phyloP scores from a whole-genome alignment of 352 stramenopile genomes.

The Globisporangium carolinianum region DNA sequence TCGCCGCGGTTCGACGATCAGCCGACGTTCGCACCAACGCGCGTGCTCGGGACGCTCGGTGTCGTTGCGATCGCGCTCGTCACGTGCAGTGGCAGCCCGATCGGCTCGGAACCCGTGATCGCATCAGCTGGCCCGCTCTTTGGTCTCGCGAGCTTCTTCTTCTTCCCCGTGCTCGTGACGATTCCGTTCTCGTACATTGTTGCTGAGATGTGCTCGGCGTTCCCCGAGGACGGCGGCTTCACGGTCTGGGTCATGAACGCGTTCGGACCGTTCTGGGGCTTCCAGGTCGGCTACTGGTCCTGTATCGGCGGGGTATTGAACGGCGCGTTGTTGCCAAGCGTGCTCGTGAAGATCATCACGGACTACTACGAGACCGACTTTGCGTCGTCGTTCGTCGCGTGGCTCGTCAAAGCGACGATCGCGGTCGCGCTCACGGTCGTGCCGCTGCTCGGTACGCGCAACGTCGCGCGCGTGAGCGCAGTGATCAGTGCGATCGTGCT shows the following conservation, averaged over 20 bases:
- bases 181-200: slow-evolving; percentile 53
- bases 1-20: slow-evolving; percentile 5
- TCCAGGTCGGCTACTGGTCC: slow-evolving; percentile 79
- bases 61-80: slow-evolving; percentile 51
- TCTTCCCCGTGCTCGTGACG: slow-evolving; percentile 63
- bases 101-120: slow-evolving; percentile 55
- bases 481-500: slow-evolving; percentile 25
- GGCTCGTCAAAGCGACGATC: slow-evolving; percentile 31
- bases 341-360: slow-evolving; percentile 22
- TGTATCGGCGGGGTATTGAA: slow-evolving; percentile 65
- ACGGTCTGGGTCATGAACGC: slow-evolving; percentile 60
- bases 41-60: slow-evolving; percentile 22
- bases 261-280: slow-evolving; percentile 73
- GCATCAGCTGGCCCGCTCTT: slow-evolving; percentile 44
- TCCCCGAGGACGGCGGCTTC: slow-evolving; percentile 71
- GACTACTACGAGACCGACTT: slow-evolving; percentile 27
- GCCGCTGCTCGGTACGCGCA: slow-evolving; percentile 28
- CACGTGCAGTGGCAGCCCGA: slow-evolving; percentile 30
- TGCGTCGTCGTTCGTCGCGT: slow-evolving; percentile 14
- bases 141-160: slow-evolving; percentile 36
- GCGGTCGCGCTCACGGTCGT: slow-evolving; percentile 27
- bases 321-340: slow-evolving; percentile 61
- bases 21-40: slow-evolving; percentile 8
- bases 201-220: slow-evolving; percentile 59
- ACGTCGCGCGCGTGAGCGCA: slow-evolving; percentile 23